Evolutionary conservation across 352 stramenopile species (phyloP).

Genomic region (Paralagenidium karlingii): DNA sequence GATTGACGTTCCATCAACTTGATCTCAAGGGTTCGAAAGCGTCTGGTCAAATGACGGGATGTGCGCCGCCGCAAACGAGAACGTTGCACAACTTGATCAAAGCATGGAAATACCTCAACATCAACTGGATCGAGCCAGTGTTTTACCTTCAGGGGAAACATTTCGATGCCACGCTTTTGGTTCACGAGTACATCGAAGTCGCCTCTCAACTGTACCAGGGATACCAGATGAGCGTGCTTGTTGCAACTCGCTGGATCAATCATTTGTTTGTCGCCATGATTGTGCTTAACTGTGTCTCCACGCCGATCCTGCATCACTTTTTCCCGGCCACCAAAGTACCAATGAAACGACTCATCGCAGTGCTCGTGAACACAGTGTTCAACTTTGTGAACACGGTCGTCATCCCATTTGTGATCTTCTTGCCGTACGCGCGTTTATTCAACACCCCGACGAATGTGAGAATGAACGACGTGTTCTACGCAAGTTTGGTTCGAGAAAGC

Average conservation of each 20-base stretch:
- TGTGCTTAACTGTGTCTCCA: constrained; percentile 11
- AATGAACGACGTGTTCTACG: constrained; percentile 10
- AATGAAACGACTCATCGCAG: constrained; percentile 8
- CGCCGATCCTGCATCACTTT: constrained; percentile 9
- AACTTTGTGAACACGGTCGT: constrained; percentile 7
- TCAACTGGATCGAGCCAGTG: constrained; percentile 2
- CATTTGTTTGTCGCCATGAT: constrained; percentile 8
- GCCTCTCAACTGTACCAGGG: constrained; percentile 11
- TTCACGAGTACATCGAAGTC: constrained; percentile 8
- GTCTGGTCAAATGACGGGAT: constrained; percentile 6
- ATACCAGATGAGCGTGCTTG: constrained; percentile 9
- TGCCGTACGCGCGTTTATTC: constrained; percentile 10
- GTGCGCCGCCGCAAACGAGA: not conserved
- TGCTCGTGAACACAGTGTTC: constrained; percentile 6
- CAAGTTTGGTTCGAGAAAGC: constrained; percentile 10
- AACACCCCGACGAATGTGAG: constrained; percentile 6
- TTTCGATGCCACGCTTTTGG: constrained; percentile 9
- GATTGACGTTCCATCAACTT: constrained; percentile 15
- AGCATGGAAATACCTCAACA: not conserved
- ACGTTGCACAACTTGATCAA: not conserved
- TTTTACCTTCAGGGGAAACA: constrained; percentile 11
- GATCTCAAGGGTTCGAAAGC: constrained; percentile 9
- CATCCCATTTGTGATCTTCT: constrained; percentile 7
- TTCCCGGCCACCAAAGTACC: constrained; percentile 6
- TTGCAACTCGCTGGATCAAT: constrained; percentile 11